Percentiles rank a stretch among this genome's conserved stretches.
Conservation (phyloP, 495 filamentous ascomycete genomes). For the Neurospora sp. region DNA sequence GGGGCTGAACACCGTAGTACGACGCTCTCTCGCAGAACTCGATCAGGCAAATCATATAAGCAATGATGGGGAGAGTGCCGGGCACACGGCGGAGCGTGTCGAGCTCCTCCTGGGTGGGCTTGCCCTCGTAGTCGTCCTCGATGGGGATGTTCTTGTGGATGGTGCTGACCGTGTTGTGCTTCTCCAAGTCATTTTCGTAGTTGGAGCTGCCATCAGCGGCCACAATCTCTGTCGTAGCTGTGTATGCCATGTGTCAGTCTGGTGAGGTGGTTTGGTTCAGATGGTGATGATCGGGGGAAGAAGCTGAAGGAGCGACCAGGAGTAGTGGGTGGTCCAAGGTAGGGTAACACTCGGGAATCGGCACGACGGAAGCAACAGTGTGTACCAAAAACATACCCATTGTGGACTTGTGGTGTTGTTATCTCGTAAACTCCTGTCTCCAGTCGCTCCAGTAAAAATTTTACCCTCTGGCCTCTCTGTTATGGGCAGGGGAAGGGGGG, state of each 20-base stretch:
- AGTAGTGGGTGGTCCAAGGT: background rate
- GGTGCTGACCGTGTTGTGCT: constrained; percentile 6
- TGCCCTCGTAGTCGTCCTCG: constrained; percentile 33
- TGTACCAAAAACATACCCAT: background rate
- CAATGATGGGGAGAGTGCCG: constrained; percentile 39
- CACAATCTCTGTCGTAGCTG: background rate
- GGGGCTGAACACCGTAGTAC: constrained; percentile 46
- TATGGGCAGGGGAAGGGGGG: background rate
- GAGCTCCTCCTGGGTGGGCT: constrained; percentile 49
- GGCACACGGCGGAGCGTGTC: constrained; percentile 46
- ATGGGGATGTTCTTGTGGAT: constrained; percentile 20
- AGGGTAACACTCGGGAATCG: background rate
- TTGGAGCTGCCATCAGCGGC: background rate
- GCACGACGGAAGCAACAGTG: background rate
- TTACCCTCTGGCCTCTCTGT: background rate
- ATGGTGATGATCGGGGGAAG: background rate
- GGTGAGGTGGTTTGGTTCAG: background rate
- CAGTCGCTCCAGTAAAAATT: background rate
- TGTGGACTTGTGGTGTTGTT: background rate
- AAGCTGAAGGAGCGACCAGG: background rate
- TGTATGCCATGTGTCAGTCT: background rate
- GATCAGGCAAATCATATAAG: constrained; percentile 47
- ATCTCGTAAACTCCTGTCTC: background rate
- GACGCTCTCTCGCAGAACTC: constrained; percentile 53
- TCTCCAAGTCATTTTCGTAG: constrained; percentile 8